A percentile compares a stretch with the other conserved stretches of the same genome.
phyloP scores from a whole-genome alignment of 768 basidiomycete genomes.

The Phanerochaete sordida region DNA sequence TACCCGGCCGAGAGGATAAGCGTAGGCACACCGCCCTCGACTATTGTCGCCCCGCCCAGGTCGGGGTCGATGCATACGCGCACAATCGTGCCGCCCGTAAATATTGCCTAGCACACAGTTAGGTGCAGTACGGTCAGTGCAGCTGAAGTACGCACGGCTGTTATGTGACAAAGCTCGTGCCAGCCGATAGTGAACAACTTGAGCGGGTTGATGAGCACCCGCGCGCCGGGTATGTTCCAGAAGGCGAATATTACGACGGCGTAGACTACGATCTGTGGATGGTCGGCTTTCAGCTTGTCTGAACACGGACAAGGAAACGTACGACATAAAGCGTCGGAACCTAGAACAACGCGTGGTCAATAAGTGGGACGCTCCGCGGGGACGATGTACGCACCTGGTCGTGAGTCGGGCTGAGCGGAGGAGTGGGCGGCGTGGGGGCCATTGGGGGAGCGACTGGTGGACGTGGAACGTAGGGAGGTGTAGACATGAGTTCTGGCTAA shows the following conservation, averaged over 20 bases:
- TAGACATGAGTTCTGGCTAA: slow-evolving; percentile 19
- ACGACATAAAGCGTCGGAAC: slow-evolving; percentile 76
- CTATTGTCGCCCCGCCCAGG: slow-evolving; percentile 70
- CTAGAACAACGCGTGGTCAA: slow-evolving; percentile 32
- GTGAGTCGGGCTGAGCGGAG: slow-evolving; percentile 57
- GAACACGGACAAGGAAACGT: slow-evolving; percentile 28
- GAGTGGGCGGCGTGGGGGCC: slow-evolving; percentile 35
- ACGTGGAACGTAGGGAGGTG: slow-evolving; percentile 30
- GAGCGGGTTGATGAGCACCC: slow-evolving; percentile 77
- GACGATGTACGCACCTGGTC: slow-evolving; percentile 56
- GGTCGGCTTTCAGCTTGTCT: slow-evolving; percentile 3
- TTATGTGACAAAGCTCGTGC: slow-evolving; percentile 86
- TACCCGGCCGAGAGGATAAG: slow-evolving; percentile 79
- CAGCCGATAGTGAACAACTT: slow-evolving; percentile 87
- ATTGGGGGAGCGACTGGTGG: slow-evolving; percentile 29
- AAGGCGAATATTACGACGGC: slow-evolving; percentile 83
- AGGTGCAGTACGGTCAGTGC: too few species aligned
- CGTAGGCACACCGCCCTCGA: slow-evolving; percentile 71
- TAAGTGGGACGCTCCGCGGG: not conserved
- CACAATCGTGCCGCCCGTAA: slow-evolving; percentile 75
- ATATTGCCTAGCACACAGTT: slow-evolving; percentile 52
- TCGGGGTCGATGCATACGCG: slow-evolving; percentile 85
- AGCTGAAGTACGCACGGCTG: slow-evolving; percentile 67
- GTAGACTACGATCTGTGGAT: slow-evolving; percentile 71
- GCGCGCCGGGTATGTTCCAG: slow-evolving; percentile 82